Base-by-base conservation (phyloP, 345 rosid genomes). In the Trapa incisa region DNA sequence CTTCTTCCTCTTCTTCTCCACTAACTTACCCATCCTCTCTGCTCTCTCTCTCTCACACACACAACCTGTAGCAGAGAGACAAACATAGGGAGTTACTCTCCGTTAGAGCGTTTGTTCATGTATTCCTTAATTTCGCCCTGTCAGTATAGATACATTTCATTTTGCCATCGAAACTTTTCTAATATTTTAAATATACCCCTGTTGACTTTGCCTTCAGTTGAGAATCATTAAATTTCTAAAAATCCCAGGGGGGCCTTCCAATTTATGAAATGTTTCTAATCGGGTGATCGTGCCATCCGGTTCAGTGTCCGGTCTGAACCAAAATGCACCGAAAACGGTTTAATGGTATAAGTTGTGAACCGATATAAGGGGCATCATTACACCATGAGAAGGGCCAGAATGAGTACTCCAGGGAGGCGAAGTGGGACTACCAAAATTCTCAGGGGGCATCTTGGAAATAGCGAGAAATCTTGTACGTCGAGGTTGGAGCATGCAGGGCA, bases 1-100 rank as follows among this genome's bases (percentile, higher is more conserved):
- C 77, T 83, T 86, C 84, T 83, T 87, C 84, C 63, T 84, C 74
- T 70, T 65, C 67, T 53, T 72, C 79, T 76, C 83, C 75, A 75
- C 76, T 54, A 72, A 66, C 83, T 79, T 85, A 61, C 84, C 83
- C 88, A 80, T 81, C 67, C 58, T 66, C 16, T 39, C 6, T 43
- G 43, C 50, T 58, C 43, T 35, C 42, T 60, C 37, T 45, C 52
- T 42, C 50, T 62, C 72, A 60, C 29, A 60, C 42, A 47, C 37
- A 47, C 22, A 50, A 50, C 56, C 56, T 14, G 56, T 50, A 15
- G 56, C 22, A 17, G 56, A 50, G 9, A 33, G 64, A 0, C 36
- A 66, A 65, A 57, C 69, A 42, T 61, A 47, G 67, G 65, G 66
- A 37, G 50, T 32, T 48, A 37, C 10, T 54, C 60, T 10, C 60